Percentiles rank a stretch among this genome's conserved stretches.
Conservation (phyloP, 305 asterid genomes). For the Salvia sclarea region DNA sequence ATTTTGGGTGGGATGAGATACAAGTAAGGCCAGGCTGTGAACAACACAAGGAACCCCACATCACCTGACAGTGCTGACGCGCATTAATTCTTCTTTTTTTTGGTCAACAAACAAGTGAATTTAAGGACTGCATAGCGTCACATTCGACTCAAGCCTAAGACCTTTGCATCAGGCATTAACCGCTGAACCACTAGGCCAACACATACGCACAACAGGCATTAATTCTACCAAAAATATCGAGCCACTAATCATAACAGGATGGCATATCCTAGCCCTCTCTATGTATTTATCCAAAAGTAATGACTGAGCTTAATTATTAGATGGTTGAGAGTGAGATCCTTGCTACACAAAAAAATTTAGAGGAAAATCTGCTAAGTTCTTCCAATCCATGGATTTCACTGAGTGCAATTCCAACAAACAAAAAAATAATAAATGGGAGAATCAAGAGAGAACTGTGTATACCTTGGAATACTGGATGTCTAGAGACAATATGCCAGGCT, state of each 20-base stretch:
- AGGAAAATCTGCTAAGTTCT: not conserved
- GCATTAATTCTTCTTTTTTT: too few species aligned
- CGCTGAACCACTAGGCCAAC: too few species aligned
- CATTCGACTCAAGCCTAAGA: too few species aligned
- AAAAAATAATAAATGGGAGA: not conserved
- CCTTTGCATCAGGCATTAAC: too few species aligned
- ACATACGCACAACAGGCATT: too few species aligned
- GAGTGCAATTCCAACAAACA: slow-evolving; percentile 9
- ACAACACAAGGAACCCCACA: not conserved
- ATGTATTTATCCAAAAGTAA: not conserved
- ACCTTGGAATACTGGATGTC: slow-evolving; percentile 75
- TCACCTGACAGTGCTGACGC: too few species aligned
- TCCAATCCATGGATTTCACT: not conserved
- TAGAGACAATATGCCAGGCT: slow-evolving; percentile 82
- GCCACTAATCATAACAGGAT: not conserved
- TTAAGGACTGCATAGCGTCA: too few species aligned
- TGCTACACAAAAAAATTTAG: not conserved
- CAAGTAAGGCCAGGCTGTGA: not conserved
- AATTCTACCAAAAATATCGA: not conserved
- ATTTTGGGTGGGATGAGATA: not conserved
- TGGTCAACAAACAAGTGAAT: too few species aligned
- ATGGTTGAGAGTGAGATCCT: not conserved
- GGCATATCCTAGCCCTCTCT: not conserved
- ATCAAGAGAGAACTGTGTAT: slow-evolving; percentile 24
- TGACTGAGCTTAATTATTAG: not conserved